These are phyloP conservation scores for Elongisporangium anandrum DNA, from an alignment of 352 stramenopile genomes.

Conservation along the genomic window DNA sequence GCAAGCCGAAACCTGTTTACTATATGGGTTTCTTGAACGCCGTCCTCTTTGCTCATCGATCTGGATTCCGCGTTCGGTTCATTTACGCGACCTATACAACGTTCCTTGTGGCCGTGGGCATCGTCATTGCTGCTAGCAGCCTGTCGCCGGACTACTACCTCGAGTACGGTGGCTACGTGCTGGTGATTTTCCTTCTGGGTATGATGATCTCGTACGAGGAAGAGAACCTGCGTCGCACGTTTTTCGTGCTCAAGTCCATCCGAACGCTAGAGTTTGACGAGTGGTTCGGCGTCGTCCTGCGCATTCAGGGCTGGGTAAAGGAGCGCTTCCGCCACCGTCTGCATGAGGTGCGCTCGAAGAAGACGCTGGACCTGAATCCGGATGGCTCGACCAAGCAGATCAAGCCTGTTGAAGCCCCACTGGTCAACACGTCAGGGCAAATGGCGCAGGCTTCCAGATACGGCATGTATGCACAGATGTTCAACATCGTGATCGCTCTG, in stretches of 20 bases:
- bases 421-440: constrained; percentile 70
- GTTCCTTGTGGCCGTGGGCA: constrained; percentile 48
- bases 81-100: constrained; percentile 77
- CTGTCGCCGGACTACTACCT: constrained; percentile 56
- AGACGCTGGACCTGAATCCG: constrained; percentile 26
- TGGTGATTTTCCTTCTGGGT: constrained; percentile 62
- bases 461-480: constrained; percentile 77
- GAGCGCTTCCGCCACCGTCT: constrained; percentile 58
- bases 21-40: constrained; percentile 84
- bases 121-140: constrained; percentile 58
- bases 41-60: constrained; percentile 71
- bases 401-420: constrained; percentile 12
- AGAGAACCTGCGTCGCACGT: constrained; percentile 66
- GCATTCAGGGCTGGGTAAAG: constrained; percentile 72
- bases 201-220: constrained; percentile 88
- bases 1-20: constrained; percentile 70
- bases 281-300: constrained; percentile 70
- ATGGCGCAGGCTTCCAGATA: constrained; percentile 72
- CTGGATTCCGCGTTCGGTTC: constrained; percentile 74
- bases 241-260: constrained; percentile 83
- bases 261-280: constrained; percentile 78
- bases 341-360: constrained; percentile 46
- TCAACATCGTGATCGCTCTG: constrained; percentile 74
- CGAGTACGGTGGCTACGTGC: constrained; percentile 64
- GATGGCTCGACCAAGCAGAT: constrained; percentile 11